phyloP scores from a whole-genome alignment of 2,329 filamentous ascomycete species.

The Geoglossum cookeanum region DNA sequence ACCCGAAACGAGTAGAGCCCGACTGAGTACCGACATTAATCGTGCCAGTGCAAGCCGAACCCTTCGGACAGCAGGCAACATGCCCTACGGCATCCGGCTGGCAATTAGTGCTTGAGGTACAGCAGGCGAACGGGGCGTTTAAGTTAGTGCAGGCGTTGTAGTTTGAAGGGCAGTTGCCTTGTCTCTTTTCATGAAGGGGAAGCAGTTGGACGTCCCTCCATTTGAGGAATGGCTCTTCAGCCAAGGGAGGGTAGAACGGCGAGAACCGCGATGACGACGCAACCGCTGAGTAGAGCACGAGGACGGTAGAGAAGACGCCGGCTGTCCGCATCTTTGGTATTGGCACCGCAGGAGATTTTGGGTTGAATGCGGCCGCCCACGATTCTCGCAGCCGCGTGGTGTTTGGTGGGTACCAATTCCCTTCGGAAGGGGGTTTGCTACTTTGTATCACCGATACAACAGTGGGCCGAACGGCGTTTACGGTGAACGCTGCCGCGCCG shows the following conservation, averaged over 20 bases:
- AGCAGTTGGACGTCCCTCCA: background rate
- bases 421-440: too few species aligned
- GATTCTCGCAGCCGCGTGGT: background rate
- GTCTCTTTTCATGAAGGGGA: background rate
- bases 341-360: background rate
- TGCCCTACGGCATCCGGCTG: slow-evolving; percentile 35
- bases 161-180: slow-evolving; percentile 27
- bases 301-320: background rate
- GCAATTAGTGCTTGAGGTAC: slow-evolving; percentile 32
- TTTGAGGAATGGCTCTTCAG: background rate
- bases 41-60: slow-evolving; percentile 37
- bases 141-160: slow-evolving; percentile 34
- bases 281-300: background rate
- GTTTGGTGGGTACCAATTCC: background rate
- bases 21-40: slow-evolving; percentile 20
- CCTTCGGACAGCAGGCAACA: slow-evolving; percentile 41
- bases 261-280: background rate
- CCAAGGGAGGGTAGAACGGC: background rate
- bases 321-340: background rate
- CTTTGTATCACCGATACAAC: too few species aligned
- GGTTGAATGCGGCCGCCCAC: background rate
- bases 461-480: too few species aligned
- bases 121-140: slow-evolving; percentile 35
- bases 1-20: slow-evolving; percentile 12
- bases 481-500: too few species aligned